Percentiles rank a stretch among this genome's conserved stretches.
Conservation (phyloP, 1,284 basidiomycete species). For the Clitocybe nebularis region DNA sequence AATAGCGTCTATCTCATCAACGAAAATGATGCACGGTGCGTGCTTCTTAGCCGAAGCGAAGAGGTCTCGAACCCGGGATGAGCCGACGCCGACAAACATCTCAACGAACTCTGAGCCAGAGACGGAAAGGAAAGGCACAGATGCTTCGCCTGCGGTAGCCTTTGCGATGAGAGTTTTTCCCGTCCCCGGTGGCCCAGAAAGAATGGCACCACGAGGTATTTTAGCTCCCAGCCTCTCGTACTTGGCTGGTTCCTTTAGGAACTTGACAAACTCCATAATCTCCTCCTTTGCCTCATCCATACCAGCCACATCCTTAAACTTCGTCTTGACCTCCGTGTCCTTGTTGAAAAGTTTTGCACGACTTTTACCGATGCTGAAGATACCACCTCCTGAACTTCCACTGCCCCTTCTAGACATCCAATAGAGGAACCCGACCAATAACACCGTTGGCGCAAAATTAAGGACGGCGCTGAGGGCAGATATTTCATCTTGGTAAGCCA, state of each 20-base stretch:
- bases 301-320: conserved; percentile 95
- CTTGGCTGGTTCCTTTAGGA: conserved; percentile 92
- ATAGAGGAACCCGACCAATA: conserved; percentile 87
- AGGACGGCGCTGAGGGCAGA: conserved; percentile 80
- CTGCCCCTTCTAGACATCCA: conserved; percentile 85
- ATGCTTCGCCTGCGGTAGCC: conserved; percentile 97
- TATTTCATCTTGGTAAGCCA: conserved; percentile 95
- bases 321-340: conserved; percentile 91
- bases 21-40: conserved; percentile 97
- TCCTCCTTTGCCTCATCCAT: conserved; percentile 99
- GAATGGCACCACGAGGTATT: conserved; percentile 96
- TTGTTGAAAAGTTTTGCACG: conserved; percentile 96
- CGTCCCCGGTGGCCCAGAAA: conserved; percentile 97
- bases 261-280: conserved; percentile 99
- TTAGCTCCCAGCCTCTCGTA: conserved; percentile 98
- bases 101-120: conserved; percentile 99
- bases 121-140: conserved; percentile 96
- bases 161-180: conserved; percentile 98
- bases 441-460: conserved; percentile 91
- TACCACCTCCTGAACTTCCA: conserved; percentile 77
- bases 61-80: conserved; percentile 94
- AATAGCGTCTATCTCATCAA: conserved; percentile 98
- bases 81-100: conserved; percentile 99
- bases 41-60: conserved; percentile 98
- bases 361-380: conserved; percentile 97